Evolutionary conservation across 106 monocot genomes (phyloP), one percentile per base, ranked within the genome.

Genomic region (Phalaenopsis aphrodite): DNA sequence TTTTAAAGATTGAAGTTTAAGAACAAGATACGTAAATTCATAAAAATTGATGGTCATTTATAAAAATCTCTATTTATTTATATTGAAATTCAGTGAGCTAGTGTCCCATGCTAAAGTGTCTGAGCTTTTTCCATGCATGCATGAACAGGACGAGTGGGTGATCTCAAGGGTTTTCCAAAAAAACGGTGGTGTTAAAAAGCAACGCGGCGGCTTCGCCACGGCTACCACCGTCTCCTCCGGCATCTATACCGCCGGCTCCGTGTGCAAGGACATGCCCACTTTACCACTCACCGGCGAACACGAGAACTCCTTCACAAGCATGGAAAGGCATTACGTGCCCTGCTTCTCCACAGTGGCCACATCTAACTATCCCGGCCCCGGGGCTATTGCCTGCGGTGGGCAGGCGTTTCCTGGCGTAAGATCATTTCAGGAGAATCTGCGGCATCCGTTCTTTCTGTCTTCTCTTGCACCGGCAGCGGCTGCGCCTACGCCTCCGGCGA

Each of bases 81-180:
- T 30, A 30, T 30, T 0, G 30, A 30, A 30, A 30, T 30, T 30
- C 30, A 30, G 30, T 30, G 30, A 30, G 30, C 30, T 30, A 30
- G 30, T 0, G 30, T 6, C 43, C 43, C 6, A 45, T 45, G 43
- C 43, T 45, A 45, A 45, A 45, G 43, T 45, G 0, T 6, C 10
- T 56, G 56, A 56, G 10, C 15, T 19, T 17, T 16, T 57, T 57
- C 1, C 57, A 19, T 55, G 19, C 38, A 21, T 24, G 11, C 68
- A 66, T 6, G 30, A 45, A 3, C 71, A 96, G 96, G 96, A 96
- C 41, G 96, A 96, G 69, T 96, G 96, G 96, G 96, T 96, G 77
- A 79, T 96, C 2, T 78, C 90, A 0, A 77, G 96, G 56, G 91
- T 96, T 1, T 96, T 96, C 76, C 91, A 86, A 41, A 96, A 96